A percentile compares a stretch with the other conserved stretches of the same genome.
Conservation (phyloP, 1,284 basidiomycete genomes). For the Boletus mariae region DNA sequence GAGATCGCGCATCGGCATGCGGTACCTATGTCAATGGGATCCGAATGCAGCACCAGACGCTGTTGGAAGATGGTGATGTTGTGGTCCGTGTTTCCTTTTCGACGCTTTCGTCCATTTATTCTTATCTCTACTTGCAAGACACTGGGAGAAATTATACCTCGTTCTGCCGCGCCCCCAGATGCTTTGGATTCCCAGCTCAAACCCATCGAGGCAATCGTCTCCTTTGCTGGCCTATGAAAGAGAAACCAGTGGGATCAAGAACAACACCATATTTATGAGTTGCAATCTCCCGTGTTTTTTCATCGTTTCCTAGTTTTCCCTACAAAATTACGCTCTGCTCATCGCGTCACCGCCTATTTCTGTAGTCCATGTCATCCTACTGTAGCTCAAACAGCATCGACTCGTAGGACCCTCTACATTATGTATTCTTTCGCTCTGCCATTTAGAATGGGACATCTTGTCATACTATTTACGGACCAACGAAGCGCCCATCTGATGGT, state of each 20-base stretch:
- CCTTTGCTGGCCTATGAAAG: constrained; percentile 30
- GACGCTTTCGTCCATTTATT: background rate
- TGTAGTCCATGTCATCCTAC: constrained; percentile 8
- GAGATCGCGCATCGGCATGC: constrained; percentile 41
- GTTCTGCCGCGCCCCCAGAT: constrained; percentile 37
- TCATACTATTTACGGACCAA: background rate
- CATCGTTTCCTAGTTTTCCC: background rate
- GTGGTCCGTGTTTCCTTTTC: constrained; percentile 33
- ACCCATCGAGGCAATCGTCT: constrained; percentile 40
- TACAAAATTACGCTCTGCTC: background rate
- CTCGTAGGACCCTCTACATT: background rate
- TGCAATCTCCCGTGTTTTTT: background rate
- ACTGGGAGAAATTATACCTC: constrained; percentile 36
- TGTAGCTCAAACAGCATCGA: background rate
- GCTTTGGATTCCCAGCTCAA: constrained; percentile 41
- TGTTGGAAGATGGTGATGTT: constrained; percentile 39
- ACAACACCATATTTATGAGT: background rate
- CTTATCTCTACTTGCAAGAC: constrained; percentile 27
- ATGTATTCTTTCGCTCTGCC: background rate
- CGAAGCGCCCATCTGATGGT: background rate
- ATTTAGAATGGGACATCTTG: background rate
- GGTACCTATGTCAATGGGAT: constrained; percentile 45
- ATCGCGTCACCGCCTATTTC: background rate
- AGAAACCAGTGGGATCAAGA: background rate
- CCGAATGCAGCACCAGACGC: constrained; percentile 34